Conservation (phyloP, 2,329 filamentous ascomycete genomes). For the Phyllosticta paracitricarpa region DNA sequence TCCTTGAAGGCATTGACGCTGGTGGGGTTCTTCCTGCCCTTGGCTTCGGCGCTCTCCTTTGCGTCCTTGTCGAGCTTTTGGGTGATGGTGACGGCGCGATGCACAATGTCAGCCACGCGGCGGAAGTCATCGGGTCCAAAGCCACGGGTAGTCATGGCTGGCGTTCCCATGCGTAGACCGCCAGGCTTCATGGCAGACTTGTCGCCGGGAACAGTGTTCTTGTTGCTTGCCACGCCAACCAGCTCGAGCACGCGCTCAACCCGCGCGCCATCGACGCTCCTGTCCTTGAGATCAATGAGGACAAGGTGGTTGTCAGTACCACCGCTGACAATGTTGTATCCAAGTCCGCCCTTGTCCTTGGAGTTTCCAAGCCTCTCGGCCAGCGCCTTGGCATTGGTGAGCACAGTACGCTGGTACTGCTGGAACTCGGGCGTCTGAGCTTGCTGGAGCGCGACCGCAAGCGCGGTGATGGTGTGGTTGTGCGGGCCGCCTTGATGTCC, state of each 20-base stretch:
- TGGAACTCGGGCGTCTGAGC: constrained; percentile 84
- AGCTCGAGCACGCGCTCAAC: constrained; percentile 94
- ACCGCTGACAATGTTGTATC: constrained; percentile 89
- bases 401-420: constrained; percentile 84
- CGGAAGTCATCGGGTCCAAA: constrained; percentile 90
- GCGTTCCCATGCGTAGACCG: constrained; percentile 91
- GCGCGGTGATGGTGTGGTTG: constrained; percentile 98
- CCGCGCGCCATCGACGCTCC: constrained; percentile 81
- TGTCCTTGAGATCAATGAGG: constrained; percentile 82
- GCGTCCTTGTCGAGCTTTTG: constrained; percentile 31
- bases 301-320: constrained; percentile 98
- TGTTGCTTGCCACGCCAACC: constrained; percentile 99
- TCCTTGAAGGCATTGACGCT: constrained; percentile 32
- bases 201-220: constrained; percentile 97
- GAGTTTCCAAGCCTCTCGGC: constrained; percentile 62
- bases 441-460: constrained; percentile 92
- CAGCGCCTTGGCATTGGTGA: constrained; percentile 87
- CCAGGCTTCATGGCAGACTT: constrained; percentile 91
- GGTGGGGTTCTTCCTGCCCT: constrained; percentile 28
- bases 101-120: constrained; percentile 40
- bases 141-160: constrained; percentile 93
- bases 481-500: constrained; percentile 97
- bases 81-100: constrained; percentile 32
- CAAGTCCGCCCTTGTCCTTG: constrained; percentile 58
- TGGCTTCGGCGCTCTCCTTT: constrained; percentile 27